Percentiles rank a stretch among this genome's conserved stretches.
Conservation (phyloP, 176 grass and related monocot species). For the Chloris gayana region DNA sequence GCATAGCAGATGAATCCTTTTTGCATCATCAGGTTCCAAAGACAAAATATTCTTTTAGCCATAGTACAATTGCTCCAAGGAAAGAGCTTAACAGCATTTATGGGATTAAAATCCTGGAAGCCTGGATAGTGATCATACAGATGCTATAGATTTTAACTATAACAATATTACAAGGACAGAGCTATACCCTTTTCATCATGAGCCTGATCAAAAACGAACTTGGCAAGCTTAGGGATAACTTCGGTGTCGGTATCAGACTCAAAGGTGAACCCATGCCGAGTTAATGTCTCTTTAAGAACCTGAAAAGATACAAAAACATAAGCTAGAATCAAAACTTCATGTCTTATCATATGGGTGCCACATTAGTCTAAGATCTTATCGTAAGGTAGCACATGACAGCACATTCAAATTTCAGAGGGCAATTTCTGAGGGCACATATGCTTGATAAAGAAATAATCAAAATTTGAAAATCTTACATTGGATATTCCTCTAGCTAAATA, state of each 20-base stretch:
- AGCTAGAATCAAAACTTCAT: not conserved
- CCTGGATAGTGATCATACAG: slow-evolving; percentile 21
- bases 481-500: not conserved
- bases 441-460: not conserved
- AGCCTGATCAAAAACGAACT: slow-evolving; percentile 92
- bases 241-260: slow-evolving; percentile 96
- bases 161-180: not conserved
- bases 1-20: not conserved
- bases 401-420: slow-evolving; percentile 7
- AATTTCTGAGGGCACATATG: not conserved
- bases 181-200: slow-evolving; percentile 71
- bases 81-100: not conserved
- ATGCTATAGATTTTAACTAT: not conserved
- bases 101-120: not conserved
- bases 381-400: not conserved
- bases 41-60: not conserved
- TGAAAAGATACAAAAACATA: slow-evolving; percentile 38
- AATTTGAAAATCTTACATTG: not conserved
- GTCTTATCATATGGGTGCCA: not conserved
- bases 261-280: slow-evolving; percentile 83
- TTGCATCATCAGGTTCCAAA: not conserved
- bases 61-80: not conserved
- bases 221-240: slow-evolving; percentile 95
- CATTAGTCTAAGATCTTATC: not conserved
- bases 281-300: slow-evolving; percentile 89